Base-by-base conservation (phyloP, 305 asterid species). In the Fraxinus sp. region DNA sequence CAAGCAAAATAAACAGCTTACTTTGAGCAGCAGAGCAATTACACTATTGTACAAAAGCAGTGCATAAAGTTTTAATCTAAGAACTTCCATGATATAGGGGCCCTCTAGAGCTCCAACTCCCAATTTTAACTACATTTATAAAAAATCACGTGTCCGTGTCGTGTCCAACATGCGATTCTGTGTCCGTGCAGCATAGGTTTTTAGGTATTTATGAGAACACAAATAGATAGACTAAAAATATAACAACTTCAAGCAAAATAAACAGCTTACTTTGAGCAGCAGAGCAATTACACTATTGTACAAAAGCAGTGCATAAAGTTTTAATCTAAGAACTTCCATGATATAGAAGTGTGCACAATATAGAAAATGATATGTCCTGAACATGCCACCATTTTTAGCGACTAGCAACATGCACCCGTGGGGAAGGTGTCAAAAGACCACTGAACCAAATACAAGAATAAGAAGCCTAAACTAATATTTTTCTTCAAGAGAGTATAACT, bases 401-500 rank as follows among this genome's bases (percentile, higher is more conserved):
- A 62, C 32, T 22, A 22, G 32, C 28, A 22, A 22, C 30, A 20
- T 20, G 30, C 30, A 22, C 35, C 18, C 8, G 1, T 26, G 6
- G 6, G 35, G 66, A 1, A 64, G 75, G 77, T 52, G 39, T 8
- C 26, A 28, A 41, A 57, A 35, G 76, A 68, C n/a, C 37, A 82
- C 46, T 20, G 6, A 35, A 52, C 20, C 24, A 9, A 18, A 75
- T 13, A 80, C 11, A 72, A 76, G 41, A 77, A 26, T 75, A 33
- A 79, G 66, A 64, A 3, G 59, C 59, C 46, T 11, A 41, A 66
- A 70, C 70, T n/a, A 80, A 66, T 43, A 77, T 37, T 16, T 57
- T 46, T 84, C 41, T 74, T 80, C 59, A 35, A 71, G 75, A 28
- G 43, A 49, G 71, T 74, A 37, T 46, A 62, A 8, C 71, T 22